phyloP scores from a whole-genome alignment of 2,329 filamentous ascomycete species.

The Fusarium beomiforme region DNA sequence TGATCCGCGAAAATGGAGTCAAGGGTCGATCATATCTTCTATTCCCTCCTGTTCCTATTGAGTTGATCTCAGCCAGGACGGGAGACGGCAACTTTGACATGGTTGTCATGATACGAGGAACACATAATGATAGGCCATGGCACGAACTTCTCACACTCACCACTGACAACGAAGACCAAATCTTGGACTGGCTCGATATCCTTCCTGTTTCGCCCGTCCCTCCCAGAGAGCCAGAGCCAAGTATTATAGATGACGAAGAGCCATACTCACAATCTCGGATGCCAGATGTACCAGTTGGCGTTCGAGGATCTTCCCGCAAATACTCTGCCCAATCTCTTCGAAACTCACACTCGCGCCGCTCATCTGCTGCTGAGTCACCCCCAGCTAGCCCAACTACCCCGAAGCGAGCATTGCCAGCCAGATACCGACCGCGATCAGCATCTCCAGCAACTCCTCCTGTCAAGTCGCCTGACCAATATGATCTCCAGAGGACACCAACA shows the following conservation, averaged over 20 bases:
- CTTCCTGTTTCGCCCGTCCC: conserved; percentile 66
- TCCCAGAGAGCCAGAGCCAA: conserved; percentile 52
- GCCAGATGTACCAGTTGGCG: conserved; percentile 48
- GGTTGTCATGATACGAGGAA: conserved; percentile 86
- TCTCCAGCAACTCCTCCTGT: conserved; percentile 40
- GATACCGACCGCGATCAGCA: conserved; percentile 41
- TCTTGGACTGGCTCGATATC: conserved; percentile 88
- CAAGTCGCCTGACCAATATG: conserved; percentile 36
- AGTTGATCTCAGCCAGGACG: conserved; percentile 79
- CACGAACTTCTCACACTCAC: conserved; percentile 83
- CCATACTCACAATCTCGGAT: conserved; percentile 26
- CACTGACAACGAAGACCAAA: conserved; percentile 79
- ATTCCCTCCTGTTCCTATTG: conserved; percentile 85
- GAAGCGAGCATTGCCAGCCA: conserved; percentile 36
- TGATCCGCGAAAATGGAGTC: conserved; percentile 89
- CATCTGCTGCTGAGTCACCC: conserved; percentile 35
- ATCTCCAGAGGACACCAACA: conserved; percentile 52
- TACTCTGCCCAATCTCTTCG: conserved; percentile 38
- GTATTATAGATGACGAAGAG: conserved; percentile 45
- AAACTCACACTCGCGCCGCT: conserved; percentile 34
- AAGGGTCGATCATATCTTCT: conserved; percentile 80
- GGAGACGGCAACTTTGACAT: conserved; percentile 78
- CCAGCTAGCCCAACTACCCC: conserved; percentile 49
- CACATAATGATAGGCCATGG: conserved; percentile 75
- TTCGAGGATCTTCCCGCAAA: conserved; percentile 40